Evolutionary conservation across 2,329 filamentous ascomycete species (phyloP), one percentile per base, ranked within the genome.

Genomic region (Magnaporthales sp.): DNA sequence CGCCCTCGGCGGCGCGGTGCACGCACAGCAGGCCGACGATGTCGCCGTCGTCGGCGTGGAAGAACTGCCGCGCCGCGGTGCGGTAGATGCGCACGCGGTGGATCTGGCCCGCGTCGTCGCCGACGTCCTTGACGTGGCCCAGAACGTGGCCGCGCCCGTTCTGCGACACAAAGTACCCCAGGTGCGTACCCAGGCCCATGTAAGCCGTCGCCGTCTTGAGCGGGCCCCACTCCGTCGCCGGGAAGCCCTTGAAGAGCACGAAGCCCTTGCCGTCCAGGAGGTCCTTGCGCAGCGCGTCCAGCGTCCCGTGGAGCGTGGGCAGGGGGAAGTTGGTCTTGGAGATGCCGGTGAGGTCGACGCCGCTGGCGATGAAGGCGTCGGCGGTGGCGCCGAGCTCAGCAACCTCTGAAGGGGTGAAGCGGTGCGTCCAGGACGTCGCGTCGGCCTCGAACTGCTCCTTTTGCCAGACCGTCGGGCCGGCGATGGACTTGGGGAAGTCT

Each of bases 71-170:
- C 65, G 92, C 92, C 70, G 92, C 91, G 2, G 93, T 97, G 70
- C 93, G 86, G 80, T 96, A 96, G 77, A 96, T 96, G 72, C 93
- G 89, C 68, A 96, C 92, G 72, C 89, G 90, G 79, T 96, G 90
- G 72, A 92, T 96, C 78, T 93, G 89, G 4, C 83, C 86, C 29
- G 89, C 83, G 75, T 96, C 92, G 71, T 93, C 92, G 62, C 91
- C 91, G 3, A 95, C 84, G 77, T 96, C 92, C 79, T 96, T 94
- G 72, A 96, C 92, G 76, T 96, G 92, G 8, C 92, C 92, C 1
- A 96, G 85, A 10, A 96, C 91, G 77, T 96, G 92, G 61, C 92
- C 92, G 22, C 87, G 86, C 22, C 89, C 88, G 79, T 97, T 96
- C 74, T 97, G 93, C 27, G 87, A 91, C 56, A 96, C 87, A 70